These are phyloP conservation scores for Penicillium chermesinum DNA, from an alignment of 495 filamentous ascomycete genomes.

Conservation along the genomic window DNA sequence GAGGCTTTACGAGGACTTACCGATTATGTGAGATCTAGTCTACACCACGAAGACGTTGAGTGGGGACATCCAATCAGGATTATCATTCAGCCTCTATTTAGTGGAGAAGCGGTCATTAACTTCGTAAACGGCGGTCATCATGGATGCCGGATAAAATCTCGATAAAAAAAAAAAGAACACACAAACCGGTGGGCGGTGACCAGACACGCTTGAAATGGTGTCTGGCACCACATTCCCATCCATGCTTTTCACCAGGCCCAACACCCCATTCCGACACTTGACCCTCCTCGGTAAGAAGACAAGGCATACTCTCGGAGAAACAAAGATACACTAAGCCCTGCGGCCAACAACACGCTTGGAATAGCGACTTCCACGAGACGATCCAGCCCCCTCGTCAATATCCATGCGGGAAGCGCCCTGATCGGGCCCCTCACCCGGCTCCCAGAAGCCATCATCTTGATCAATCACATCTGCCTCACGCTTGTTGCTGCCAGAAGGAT, in stretches of 20 bases:
- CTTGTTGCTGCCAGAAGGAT: slow-evolving; percentile 31
- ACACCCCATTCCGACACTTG: no score
- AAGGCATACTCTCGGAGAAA: no score
- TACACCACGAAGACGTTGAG: neutral
- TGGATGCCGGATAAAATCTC: neutral
- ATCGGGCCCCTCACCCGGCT: slow-evolving; percentile 46
- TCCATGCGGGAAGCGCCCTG: slow-evolving; percentile 42
- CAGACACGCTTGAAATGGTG: no score
- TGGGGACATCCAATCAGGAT: neutral
- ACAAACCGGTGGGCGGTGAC: no score
- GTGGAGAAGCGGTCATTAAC: neutral
- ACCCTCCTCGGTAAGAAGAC: no score
- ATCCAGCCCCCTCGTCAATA: slow-evolving; percentile 38
- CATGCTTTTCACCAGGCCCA: no score
- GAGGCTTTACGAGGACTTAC: slow-evolving; percentile 21
- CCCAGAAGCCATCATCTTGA: slow-evolving; percentile 42
- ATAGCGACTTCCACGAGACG: slow-evolving; percentile 20
- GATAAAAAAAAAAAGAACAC: no score
- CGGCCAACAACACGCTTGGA: slow-evolving; percentile 41
- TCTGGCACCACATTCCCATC: no score
- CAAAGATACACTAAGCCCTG: no score
- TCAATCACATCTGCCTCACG: slow-evolving; percentile 42
- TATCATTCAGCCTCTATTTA: neutral
- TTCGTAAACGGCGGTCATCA: neutral
- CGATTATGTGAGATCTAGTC: slow-evolving; percentile 1